Evolutionary conservation across 371 early-diverging fungal species (phyloP), one percentile per base, ranked within the genome.

Genomic region (Cokeromyces recurvatus): DNA sequence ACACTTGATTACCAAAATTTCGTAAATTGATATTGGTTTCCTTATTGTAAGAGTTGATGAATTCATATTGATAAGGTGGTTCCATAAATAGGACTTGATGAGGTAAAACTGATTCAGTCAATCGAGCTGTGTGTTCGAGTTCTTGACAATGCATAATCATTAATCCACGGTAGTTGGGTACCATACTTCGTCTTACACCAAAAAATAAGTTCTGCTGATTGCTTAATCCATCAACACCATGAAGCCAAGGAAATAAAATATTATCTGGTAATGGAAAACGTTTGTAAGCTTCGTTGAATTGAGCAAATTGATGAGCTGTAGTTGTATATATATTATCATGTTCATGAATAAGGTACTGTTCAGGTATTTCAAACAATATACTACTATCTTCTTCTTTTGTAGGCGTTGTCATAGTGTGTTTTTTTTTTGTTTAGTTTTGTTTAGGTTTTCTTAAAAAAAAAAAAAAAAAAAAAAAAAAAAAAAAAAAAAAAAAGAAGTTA

Each of bases 171-270:
- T 78, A 69, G n/a, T 38, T 34, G 9, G 78, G 78, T 5, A 55
- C 57, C 19, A 66, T 37, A 35, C 68, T 55, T 10, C 64, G 61
- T n/a, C 73, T 55, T 14, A 80, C 60, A 5, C 80, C 74, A 35
- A 84, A 84, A 48, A 79, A 84, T 25, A 73, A 51, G 50, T 78
- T 78, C 43, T 83, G 84, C 15, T 63, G 66, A 36, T 57, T 55
- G 37, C 53, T 70, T 0, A 50, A 46, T 8, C 84, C 84, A 36
- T 81, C 78, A 6, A 83, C 78, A 19, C 81, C 84, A 54, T 83
- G 84, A 0, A 83, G 61, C 84, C 84, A 83, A 3, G 84, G 84
- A 62, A 83, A 83, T 34, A 83, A 56, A 15, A 77, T 62, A 31
- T 78, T 62, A 32, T 78, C 66, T 4, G 84, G 84, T 25, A 81